Evolutionary conservation across 2,329 filamentous ascomycete species (phyloP).

Genomic region (Elsinoe fawcettii): DNA sequence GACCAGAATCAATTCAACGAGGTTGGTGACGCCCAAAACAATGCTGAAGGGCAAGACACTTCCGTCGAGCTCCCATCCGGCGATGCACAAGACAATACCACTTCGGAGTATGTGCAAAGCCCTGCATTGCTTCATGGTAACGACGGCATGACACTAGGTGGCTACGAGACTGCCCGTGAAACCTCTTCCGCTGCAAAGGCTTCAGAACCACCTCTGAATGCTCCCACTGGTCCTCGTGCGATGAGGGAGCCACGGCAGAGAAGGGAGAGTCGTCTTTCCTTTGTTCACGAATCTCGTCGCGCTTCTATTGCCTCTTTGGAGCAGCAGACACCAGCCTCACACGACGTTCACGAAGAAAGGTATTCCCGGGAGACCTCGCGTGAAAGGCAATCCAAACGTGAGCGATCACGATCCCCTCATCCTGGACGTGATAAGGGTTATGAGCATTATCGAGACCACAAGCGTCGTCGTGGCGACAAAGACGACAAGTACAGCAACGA

Average conservation of each 20-base stretch:
- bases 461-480: slow-evolving; percentile 45
- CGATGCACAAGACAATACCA: neutral
- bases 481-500: slow-evolving; percentile 35
- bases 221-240: slow-evolving; percentile 86
- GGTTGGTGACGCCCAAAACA: slow-evolving; percentile 1
- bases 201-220: slow-evolving; percentile 38
- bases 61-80: slow-evolving; percentile 2
- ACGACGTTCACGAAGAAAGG: neutral
- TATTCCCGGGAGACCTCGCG: neutral
- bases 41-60: slow-evolving; percentile 10
- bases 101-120: neutral
- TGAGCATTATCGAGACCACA: slow-evolving; percentile 18
- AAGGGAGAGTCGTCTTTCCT: neutral
- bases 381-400: neutral
- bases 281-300: neutral
- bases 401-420: slow-evolving; percentile 10
- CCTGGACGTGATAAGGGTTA: neutral
- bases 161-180: neutral
- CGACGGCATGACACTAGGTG: neutral
- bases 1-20: neutral
- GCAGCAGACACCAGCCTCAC: neutral
- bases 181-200: neutral
- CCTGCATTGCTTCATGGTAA: neutral
- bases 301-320: neutral
- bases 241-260: slow-evolving; percentile 52